Conservation (phyloP, 2,329 filamentous ascomycete genomes). For the Sporothrix humicola region DNA sequence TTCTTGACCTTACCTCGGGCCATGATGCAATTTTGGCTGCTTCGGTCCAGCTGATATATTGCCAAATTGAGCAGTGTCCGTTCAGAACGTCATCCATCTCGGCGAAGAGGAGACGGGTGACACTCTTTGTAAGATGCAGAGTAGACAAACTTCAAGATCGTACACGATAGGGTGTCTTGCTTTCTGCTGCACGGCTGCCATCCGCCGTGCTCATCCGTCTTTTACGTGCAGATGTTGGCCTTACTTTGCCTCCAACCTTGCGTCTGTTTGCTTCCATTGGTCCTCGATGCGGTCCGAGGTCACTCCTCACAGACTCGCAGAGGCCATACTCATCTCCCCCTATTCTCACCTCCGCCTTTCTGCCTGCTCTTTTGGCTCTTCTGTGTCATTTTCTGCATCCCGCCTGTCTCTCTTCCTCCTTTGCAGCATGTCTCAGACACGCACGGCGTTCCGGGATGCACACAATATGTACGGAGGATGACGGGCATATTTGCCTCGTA, state of each 20-base stretch:
- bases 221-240: conserved; percentile 5
- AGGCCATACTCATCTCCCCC: conserved; percentile 5
- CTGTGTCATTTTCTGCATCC: conserved; percentile 3
- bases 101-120: too few species aligned
- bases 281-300: neutral
- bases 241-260: neutral
- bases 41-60: neutral
- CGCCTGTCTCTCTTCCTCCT: conserved; percentile 6
- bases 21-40: neutral
- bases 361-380: neutral
- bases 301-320: neutral
- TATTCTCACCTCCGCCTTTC: neutral
- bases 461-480: conserved; percentile 1
- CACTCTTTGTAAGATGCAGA: too few species aligned
- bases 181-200: neutral
- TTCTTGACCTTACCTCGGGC: neutral
- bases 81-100: neutral
- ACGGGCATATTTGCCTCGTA: conserved; percentile 12
- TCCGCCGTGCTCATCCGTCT: conserved; percentile 5
- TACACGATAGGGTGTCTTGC: conserved; percentile 8
- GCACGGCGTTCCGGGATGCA: neutral
- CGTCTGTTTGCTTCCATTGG: neutral
- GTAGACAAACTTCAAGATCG: neutral
- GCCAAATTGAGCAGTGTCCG: neutral
- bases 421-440: conserved; percentile 20